Evolutionary conservation across 768 basidiomycete species (phyloP), one percentile per base, ranked within the genome.

Genomic region (Cytidiella melzeri): DNA sequence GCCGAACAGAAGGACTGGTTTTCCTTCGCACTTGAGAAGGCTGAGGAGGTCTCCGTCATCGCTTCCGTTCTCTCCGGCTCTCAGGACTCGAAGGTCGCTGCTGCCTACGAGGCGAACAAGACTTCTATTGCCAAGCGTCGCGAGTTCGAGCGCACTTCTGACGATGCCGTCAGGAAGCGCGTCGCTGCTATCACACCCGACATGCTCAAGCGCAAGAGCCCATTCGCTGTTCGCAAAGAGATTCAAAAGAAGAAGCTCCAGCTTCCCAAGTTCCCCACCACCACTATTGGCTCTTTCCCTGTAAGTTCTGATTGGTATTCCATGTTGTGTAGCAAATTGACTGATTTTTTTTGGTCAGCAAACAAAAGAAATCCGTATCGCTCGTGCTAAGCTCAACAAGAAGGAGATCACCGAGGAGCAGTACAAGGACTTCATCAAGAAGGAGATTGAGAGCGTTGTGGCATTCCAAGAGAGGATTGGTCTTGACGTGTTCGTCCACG

Each of bases 201-300:
- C 10, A 76, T 82, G 76, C 81, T 93, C 61, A 72, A 91, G 62
- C 90, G 96, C 71, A 82, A 90, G 78, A 92, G 77, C 66, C 80
- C 84, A 57, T 99, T 98, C 80, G 72, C 87, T 38, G 73, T 74
- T 50, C 92, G 96, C 68, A 83, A 88, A 68, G 86, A 87, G 57
- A 76, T 88, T 45, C 96, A 99, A 73, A 81, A 84, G 67, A 83
- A 87, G 72, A 79, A 87, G 63, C 81, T 96, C 66, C 76, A 86
- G 56, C 80, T 99, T 21, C 96, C 96, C 68, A 90, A 84, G 70
- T 99, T 98, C 84, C 94, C 95, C 52, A 96, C 95, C 47, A 97
- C 95, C 49, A 96, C 95, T 56, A 97, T 98, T 60, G 94, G 93
- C 54, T 97, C 95, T 25, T 97, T 96, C 91, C 95, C 94, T 59